These are phyloP conservation scores for Fusarium domesticum DNA, from an alignment of 2,329 filamentous ascomycete species.

Conservation along the genomic window DNA sequence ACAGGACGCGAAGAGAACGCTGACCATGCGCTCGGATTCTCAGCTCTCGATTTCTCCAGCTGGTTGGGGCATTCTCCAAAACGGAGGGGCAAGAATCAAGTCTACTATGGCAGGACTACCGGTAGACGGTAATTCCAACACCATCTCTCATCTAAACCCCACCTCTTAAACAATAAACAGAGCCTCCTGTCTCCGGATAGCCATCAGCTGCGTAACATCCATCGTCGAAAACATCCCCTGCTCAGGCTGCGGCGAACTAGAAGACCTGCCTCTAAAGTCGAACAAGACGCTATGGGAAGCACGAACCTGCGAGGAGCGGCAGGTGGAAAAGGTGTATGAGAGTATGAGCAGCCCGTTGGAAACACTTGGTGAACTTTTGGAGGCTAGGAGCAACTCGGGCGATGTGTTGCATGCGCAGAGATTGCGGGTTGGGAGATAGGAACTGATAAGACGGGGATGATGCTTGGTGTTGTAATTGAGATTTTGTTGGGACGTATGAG, in stretches of 20 bases:
- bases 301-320: constrained; percentile 25
- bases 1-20: background rate
- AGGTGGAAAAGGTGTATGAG: constrained; percentile 20
- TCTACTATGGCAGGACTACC: constrained; percentile 30
- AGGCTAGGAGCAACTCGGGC: background rate
- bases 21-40: constrained; percentile 7
- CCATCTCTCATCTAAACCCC: background rate
- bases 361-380: constrained; percentile 21
- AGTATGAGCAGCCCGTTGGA: constrained; percentile 8
- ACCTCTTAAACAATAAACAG: too few relatives aligned
- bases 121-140: constrained; percentile 19
- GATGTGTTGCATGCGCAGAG: constrained; percentile 8
- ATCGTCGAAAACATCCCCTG: constrained; percentile 13
- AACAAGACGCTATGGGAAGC: constrained; percentile 27
- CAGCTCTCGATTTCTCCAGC: constrained; percentile 7
- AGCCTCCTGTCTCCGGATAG: constrained; percentile 25
- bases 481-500: constrained; percentile 12
- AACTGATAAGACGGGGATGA: constrained; percentile 21
- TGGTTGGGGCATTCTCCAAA: constrained; percentile 8
- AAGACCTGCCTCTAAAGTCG: constrained; percentile 15
- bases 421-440: constrained; percentile 28
- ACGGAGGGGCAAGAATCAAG: constrained; percentile 17
- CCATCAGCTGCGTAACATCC: constrained; percentile 22
- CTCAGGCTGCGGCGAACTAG: constrained; percentile 1
- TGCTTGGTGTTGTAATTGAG: constrained; percentile 26